Evolutionary conservation across 148 eudicot genomes (phyloP).

Genomic region (Persicaria maculosa): DNA sequence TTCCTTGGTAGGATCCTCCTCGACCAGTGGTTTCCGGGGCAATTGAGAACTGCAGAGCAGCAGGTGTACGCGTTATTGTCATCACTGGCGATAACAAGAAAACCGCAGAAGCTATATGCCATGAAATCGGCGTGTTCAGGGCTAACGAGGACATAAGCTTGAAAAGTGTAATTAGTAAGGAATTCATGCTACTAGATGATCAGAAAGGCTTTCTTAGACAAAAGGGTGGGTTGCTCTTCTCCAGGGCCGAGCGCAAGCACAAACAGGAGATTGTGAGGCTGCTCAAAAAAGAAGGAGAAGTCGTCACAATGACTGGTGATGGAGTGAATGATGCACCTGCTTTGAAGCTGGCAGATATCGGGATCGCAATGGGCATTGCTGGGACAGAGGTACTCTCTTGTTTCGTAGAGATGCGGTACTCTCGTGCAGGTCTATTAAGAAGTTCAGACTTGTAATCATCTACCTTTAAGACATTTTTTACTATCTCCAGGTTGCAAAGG

Average conservation of each 20-base stretch:
- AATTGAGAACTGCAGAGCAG: constrained; percentile 68
- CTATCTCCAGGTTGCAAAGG: constrained; percentile 69
- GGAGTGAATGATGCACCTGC: constrained; percentile 98
- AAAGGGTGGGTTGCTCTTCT: constrained; percentile 61
- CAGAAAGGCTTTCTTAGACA: constrained; percentile 44
- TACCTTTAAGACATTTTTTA: not conserved
- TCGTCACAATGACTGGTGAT: constrained; percentile 96
- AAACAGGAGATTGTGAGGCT: constrained; percentile 85
- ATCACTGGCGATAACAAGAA: constrained; percentile 86
- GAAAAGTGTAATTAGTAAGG: constrained; percentile 74
- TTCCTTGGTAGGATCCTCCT: constrained; percentile 63
- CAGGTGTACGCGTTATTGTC: constrained; percentile 80
- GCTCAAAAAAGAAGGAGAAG: constrained; percentile 71
- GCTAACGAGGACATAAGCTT: constrained; percentile 41
- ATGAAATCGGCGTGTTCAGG: constrained; percentile 52
- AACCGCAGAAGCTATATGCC: constrained; percentile 82
- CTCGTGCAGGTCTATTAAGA: not conserved
- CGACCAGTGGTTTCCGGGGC: constrained; percentile 75
- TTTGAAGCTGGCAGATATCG: constrained; percentile 81
- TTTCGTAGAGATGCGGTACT: not conserved
- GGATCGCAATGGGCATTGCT: constrained; percentile 88
- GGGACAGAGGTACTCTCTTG: constrained; percentile 67
- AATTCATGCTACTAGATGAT: constrained; percentile 63
- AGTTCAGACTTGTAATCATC: not conserved
- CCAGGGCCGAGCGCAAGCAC: constrained; percentile 89